These are phyloP conservation scores for Arthrobotrys entomopaga DNA, from an alignment of 2,329 filamentous ascomycete species.

Conservation along the genomic window DNA sequence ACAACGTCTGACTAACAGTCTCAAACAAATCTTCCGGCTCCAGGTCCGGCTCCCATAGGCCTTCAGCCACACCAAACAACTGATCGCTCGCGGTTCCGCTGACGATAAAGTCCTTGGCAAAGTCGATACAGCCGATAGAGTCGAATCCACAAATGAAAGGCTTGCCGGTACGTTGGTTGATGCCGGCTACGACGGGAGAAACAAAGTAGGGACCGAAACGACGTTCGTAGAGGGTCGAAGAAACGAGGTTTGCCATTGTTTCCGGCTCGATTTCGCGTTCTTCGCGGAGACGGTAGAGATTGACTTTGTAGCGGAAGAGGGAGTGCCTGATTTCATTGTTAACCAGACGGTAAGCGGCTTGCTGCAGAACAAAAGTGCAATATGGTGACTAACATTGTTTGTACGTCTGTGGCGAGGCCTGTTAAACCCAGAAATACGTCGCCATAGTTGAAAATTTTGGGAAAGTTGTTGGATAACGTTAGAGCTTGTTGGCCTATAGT, in stretches of 20 bases:
- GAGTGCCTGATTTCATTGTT: constrained; percentile 62
- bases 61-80: constrained; percentile 98
- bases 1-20: constrained; percentile 92
- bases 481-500: constrained; percentile 73
- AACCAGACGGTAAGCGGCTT: neutral
- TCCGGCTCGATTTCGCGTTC: constrained; percentile 94
- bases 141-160: constrained; percentile 99
- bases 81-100: constrained; percentile 95
- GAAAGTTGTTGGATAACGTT: constrained; percentile 99
- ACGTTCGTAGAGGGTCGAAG: constrained; percentile 88
- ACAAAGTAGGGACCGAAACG: constrained; percentile 98
- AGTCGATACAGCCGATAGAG: constrained; percentile 99
- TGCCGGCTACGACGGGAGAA: constrained; percentile 89
- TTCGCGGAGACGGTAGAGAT: constrained; percentile 99
- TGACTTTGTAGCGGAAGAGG: constrained; percentile 99
- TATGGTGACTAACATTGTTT: constrained; percentile 76
- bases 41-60: constrained; percentile 96
- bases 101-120: constrained; percentile 99
- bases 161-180: constrained; percentile 91
- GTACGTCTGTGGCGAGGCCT: constrained; percentile 93
- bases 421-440: constrained; percentile 95
- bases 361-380: no score
- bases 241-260: constrained; percentile 96
- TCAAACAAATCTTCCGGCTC: constrained; percentile 83
- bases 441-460: constrained; percentile 98